Conservation (phyloP, 2,329 filamentous ascomycete genomes). For the Zymoseptoria pseudotritici region DNA sequence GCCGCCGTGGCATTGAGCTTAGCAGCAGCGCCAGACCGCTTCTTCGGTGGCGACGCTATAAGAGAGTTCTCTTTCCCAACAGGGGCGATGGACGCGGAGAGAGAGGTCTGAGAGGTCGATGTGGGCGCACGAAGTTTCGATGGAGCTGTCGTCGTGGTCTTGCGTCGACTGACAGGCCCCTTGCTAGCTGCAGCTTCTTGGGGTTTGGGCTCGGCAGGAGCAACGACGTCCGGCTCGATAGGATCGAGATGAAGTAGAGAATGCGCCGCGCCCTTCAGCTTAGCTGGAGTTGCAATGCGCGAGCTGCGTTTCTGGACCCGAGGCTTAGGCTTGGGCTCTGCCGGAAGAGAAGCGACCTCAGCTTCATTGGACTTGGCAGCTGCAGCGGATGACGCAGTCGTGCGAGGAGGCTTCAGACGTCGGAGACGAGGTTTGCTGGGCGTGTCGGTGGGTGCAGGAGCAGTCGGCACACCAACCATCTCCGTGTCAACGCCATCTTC, state of each 20-base stretch:
- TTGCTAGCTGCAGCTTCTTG: not conserved
- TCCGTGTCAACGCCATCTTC: constrained; percentile 2
- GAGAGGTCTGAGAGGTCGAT: not conserved
- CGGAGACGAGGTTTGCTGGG: constrained; percentile 26
- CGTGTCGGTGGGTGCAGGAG: constrained; percentile 20
- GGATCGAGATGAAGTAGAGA: not conserved
- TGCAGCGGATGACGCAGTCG: constrained; percentile 16
- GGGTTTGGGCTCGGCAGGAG: not conserved
- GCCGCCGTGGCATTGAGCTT: constrained; percentile 5
- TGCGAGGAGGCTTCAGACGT: constrained; percentile 18
- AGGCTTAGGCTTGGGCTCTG: constrained; percentile 6
- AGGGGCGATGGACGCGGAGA: constrained; percentile 3
- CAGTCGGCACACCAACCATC: constrained; percentile 3
- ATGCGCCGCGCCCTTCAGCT: constrained; percentile 10
- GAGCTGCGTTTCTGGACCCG: constrained; percentile 21
- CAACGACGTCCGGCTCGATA: not conserved
- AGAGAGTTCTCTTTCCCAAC: constrained; percentile 22
- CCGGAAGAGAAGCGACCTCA: constrained; percentile 1
- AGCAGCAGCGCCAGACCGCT: constrained; percentile 5
- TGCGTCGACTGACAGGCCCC: not conserved
- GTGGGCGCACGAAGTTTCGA: constrained; percentile 21
- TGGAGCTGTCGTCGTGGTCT: constrained; percentile 11
- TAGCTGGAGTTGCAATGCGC: constrained; percentile 30
- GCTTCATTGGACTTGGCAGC: not conserved
- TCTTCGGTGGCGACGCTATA: constrained; percentile 27